Conservation (phyloP, 306 rosid genomes). For the Sicyos edulis region DNA sequence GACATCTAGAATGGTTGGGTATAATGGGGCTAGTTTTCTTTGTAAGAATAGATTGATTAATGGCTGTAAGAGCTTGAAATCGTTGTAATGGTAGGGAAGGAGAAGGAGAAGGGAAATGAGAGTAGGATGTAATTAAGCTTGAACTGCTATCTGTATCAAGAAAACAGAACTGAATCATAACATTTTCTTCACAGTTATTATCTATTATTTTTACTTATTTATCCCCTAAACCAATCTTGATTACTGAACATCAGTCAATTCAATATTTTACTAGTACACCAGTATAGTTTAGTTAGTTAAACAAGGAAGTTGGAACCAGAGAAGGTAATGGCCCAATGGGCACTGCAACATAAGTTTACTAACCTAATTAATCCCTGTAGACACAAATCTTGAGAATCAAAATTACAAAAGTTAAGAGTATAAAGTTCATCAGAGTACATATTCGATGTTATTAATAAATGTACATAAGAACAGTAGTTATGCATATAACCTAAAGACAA, state of each 20-base stretch:
- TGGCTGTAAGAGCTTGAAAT: constrained; percentile 69
- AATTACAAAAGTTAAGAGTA: neutral
- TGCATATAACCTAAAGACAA: neutral
- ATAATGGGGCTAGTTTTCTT: constrained; percentile 33
- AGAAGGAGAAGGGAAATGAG: constrained; percentile 43
- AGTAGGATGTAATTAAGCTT: constrained; percentile 37
- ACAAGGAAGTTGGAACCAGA: neutral
- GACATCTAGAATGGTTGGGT: constrained; percentile 38
- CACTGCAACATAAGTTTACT: neutral
- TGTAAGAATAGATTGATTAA: constrained; percentile 47
- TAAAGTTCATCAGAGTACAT: neutral
- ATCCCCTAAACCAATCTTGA: neutral
- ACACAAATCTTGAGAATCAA: constrained; percentile 1
- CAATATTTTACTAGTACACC: neutral
- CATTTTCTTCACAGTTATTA: constrained; percentile 11
- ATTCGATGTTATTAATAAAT: neutral
- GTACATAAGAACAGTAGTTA: constrained; percentile 1
- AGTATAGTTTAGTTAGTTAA: neutral
- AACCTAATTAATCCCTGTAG: neutral
- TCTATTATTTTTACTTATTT: neutral
- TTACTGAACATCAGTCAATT: neutral
- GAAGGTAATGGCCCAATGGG: constrained; percentile 9
- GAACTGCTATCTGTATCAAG: constrained; percentile 49
- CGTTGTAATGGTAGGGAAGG: constrained; percentile 63
- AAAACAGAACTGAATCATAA: constrained; percentile 15